These are phyloP conservation scores for Dactylellina haptotyla DNA, from an alignment of 2,329 filamentous ascomycete species.

Conservation along the genomic window DNA sequence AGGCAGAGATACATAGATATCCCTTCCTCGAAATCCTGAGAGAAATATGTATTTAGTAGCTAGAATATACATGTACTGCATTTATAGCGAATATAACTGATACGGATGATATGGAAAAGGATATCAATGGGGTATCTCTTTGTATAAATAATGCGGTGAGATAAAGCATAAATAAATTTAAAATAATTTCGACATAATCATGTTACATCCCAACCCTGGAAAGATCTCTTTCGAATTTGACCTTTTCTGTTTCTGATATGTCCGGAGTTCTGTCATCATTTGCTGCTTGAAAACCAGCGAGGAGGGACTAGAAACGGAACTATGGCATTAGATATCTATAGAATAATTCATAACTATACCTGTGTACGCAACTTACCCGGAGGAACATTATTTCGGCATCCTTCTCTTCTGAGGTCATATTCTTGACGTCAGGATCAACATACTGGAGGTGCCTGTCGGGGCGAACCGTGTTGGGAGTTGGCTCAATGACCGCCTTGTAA, in stretches of 20 bases:
- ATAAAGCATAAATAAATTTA: not conserved
- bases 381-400: conserved; percentile 11
- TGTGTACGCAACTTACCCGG: conserved; percentile 11
- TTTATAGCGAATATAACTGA: too few species aligned
- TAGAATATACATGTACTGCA: too few species aligned
- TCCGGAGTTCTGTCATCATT: not conserved
- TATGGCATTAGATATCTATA: not conserved
- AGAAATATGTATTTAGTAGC: too few species aligned
- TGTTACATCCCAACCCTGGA: not conserved
- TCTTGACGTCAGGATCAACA: conserved; percentile 1
- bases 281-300: not conserved
- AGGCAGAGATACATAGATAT: too few species aligned
- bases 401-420: conserved; percentile 8
- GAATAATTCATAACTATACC: too few species aligned
- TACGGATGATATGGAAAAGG: too few species aligned
- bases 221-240: not conserved
- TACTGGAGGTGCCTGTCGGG: not conserved
- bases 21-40: too few species aligned
- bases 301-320: not conserved
- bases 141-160: too few species aligned
- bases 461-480: too few species aligned
- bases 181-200: not conserved
- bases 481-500: too few species aligned
- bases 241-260: not conserved
- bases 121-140: too few species aligned